phyloP scores from a whole-genome alignment of 345 rosid species.

The Arabidopsis arenosa region DNA sequence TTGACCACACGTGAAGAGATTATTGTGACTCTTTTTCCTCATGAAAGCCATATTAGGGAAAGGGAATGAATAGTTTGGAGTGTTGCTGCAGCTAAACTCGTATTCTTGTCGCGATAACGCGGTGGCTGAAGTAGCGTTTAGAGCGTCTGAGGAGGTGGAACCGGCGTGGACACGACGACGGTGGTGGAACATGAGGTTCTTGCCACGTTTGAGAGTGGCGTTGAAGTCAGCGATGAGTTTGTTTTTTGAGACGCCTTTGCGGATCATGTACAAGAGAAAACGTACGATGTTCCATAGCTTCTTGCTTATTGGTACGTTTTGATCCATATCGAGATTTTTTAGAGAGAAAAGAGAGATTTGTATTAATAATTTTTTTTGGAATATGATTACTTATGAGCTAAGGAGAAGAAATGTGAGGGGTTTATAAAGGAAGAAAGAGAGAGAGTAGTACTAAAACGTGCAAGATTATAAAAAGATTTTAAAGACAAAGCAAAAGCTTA shows the following conservation, averaged over 20 bases:
- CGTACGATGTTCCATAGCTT: slow-evolving; percentile 70
- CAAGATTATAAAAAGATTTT: slow-evolving; percentile 35
- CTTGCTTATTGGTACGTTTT: slow-evolving; percentile 62
- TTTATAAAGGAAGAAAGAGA: slow-evolving; percentile 49
- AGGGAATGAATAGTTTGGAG: slow-evolving; percentile 69
- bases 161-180: slow-evolving; percentile 45
- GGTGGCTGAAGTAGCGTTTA: slow-evolving; percentile 31
- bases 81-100: slow-evolving; percentile 96
- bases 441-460: slow-evolving; percentile 37
- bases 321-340: slow-evolving; percentile 42
- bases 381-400: slow-evolving; percentile 46
- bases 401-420: slow-evolving; percentile 37
- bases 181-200: slow-evolving; percentile 66
- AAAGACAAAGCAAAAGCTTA: slow-evolving; percentile 36
- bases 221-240: slow-evolving; percentile 74
- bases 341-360: slow-evolving; percentile 30
- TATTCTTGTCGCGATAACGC: slow-evolving; percentile 58
- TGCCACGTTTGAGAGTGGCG: slow-evolving; percentile 81
- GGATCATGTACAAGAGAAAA: slow-evolving; percentile 70
- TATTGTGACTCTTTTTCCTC: slow-evolving; percentile 49
- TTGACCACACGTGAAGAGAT: slow-evolving; percentile 67
- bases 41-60: slow-evolving; percentile 46
- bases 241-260: slow-evolving; percentile 67
- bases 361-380: not conserved
- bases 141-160: slow-evolving; percentile 7